These are phyloP conservation scores for Candida sonorensis DNA, from an alignment of 805 yeast genomes.

Conservation along the genomic window DNA sequence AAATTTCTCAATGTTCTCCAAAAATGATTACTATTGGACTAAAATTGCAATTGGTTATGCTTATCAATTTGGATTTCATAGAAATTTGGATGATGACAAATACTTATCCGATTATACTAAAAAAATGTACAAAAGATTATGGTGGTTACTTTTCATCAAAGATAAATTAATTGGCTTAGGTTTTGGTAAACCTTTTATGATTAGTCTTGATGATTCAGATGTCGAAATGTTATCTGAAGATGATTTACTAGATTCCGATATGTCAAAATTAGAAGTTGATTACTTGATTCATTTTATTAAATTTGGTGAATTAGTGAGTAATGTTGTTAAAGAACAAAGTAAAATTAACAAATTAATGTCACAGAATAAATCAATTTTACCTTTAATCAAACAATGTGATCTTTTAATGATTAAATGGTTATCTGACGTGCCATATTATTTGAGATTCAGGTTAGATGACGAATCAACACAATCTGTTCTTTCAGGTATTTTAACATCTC, in stretches of 20 bases:
- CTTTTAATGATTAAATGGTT: constrained; percentile 75
- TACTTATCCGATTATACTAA: constrained; percentile 15
- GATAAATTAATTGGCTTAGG: constrained; percentile 67
- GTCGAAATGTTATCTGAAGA: constrained; percentile 63
- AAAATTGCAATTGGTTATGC: constrained; percentile 65
- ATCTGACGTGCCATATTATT: constrained; percentile 52
- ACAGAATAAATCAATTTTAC: constrained; percentile 31
- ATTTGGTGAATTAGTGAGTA: constrained; percentile 64
- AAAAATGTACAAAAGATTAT: constrained; percentile 26
- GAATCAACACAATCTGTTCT: constrained; percentile 46
- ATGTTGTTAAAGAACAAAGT: constrained; percentile 61
- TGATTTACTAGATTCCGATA: constrained; percentile 55
- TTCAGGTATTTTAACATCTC: constrained; percentile 54
- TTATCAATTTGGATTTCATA: constrained; percentile 70
- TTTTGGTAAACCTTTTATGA: constrained; percentile 64
- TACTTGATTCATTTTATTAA: constrained; percentile 59
- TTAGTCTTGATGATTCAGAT: constrained; percentile 68
- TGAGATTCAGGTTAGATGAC: constrained; percentile 57
- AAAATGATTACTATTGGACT: constrained; percentile 71
- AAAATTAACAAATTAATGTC: constrained; percentile 59
- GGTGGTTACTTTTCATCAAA: constrained; percentile 73
- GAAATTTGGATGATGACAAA: constrained; percentile 26
- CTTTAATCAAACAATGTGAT: constrained; percentile 54
- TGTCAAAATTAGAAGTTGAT: constrained; percentile 42
- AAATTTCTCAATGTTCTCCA: constrained; percentile 29